Evolutionary conservation across 2,329 filamentous ascomycete genomes (phyloP), one percentile per base, ranked within the genome.

Genomic region (Leptosphaerulina australis): DNA sequence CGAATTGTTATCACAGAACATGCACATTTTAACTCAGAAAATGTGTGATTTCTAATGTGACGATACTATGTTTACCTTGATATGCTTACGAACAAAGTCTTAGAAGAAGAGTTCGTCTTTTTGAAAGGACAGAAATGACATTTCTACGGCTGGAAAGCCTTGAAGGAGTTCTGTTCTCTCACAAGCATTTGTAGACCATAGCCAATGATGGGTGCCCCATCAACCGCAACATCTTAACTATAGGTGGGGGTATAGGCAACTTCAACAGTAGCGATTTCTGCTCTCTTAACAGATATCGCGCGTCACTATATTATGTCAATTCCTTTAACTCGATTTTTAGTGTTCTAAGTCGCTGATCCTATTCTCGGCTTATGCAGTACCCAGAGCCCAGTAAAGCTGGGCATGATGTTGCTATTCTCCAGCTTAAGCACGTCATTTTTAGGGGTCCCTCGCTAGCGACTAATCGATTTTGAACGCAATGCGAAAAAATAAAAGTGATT

Each of bases 161-260:
- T n/a, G n/a, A n/a, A n/a, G n/a, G n/a, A n/a, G n/a, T n/a, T n/a
- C n/a, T n/a, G n/a, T n/a, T n/a, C n/a, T n/a, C n/a, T n/a, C n/a
- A 47, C 46, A 55, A 56, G 53, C 53, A 52, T 48, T 53, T 31
- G 48, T n/a, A n/a, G n/a, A n/a, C n/a, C n/a, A n/a, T n/a, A n/a
- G n/a, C 49, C 48, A 52, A 49, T 34, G 22, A 24, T 18, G 10
- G 17, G 37, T 44, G 22, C 25, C 25, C 39, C 30, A 7, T 14
- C n/a, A 17, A 28, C 22, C 30, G 14, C 18, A 21, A 25, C n/a
- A 41, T 12, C 24, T 29, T 26, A 28, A 18, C 8, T 3, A 1
- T 28, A n/a, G n/a, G n/a, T n/a, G n/a, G 30, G 12, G 12, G 15
- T 24, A 8, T 5, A 9, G 18, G 12, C 21, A 15, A 5, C 3